These are phyloP conservation scores for Cymodocea nodosa DNA, from an alignment of 116 monocot genomes.

Conservation along the genomic window DNA sequence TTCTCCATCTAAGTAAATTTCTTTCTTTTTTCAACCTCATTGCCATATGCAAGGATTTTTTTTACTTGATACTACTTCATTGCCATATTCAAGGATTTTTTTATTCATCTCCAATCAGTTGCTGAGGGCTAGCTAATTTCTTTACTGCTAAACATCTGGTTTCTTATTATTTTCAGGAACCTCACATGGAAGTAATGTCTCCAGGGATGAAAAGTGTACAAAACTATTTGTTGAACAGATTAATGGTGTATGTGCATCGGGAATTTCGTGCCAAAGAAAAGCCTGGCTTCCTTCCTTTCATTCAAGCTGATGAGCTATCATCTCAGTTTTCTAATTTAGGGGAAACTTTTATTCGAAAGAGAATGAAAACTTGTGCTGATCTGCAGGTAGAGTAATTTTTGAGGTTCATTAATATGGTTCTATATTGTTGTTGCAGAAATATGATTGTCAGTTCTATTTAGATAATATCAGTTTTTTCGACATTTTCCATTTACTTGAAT, in stretches of 20 bases:
- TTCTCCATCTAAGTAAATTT: no score
- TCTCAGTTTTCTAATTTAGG: constrained; percentile 56
- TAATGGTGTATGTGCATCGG: constrained; percentile 68
- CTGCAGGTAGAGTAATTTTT: constrained; percentile 32
- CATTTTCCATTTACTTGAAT: neutral
- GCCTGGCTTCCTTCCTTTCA: constrained; percentile 47
- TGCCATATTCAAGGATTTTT: no score
- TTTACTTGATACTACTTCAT: no score
- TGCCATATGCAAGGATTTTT: no score
- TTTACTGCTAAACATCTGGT: neutral
- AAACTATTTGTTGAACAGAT: constrained; percentile 62
- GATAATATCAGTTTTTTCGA: neutral
- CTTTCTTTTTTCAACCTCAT: no score
- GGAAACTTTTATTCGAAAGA: constrained; percentile 53
- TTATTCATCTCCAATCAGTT: neutral
- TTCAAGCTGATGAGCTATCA: constrained; percentile 65
- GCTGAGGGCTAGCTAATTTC: neutral
- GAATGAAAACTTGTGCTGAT: constrained; percentile 85
- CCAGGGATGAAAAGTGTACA: constrained; percentile 76
- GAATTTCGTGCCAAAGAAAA: constrained; percentile 85
- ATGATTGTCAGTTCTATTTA: neutral
- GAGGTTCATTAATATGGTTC: neutral
- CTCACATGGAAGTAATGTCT: constrained; percentile 92
- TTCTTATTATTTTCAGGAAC: constrained; percentile 40
- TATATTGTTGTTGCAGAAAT: neutral